Base-by-base conservation (phyloP, 805 yeast genomes). In the Hanseniaspora meyeri region DNA sequence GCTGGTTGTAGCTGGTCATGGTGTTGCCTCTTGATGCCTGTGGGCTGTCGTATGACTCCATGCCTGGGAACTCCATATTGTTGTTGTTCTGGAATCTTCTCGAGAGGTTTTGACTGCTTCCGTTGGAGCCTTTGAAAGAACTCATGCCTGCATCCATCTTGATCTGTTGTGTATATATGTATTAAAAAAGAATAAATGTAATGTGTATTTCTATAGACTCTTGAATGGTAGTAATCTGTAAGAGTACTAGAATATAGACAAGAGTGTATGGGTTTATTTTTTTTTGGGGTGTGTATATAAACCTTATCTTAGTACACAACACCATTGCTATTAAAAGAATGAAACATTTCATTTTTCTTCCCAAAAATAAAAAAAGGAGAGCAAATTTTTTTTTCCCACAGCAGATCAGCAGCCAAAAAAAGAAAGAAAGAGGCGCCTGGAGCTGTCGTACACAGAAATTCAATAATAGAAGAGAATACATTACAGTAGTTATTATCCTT, bases 61-160 rank as follows among this genome's bases (percentile, higher is more conserved):
- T 24, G 36, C 20, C 16, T 12, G 48, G 27, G 10, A 45, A 45
- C 14, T 52, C 40, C 6, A 31, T 2, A 19, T 45, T 52, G 31
- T 27, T 7, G 29, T 17, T 32, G 36, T 43, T 38, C 6, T 17
- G 37, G 17, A 32, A 52, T 38, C 46, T 52, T 37, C 31, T 45
- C 8, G 38, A 29, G 5, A 37, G 31, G 24, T 29, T 45, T 20
- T 39, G 37, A 45, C 27, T 37, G 24, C 45, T 43, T 1, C 38
- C 50, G 8, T 14, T n/a, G 3, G 50, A 8, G 3, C 20, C 32
- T 36, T 37, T 52, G 17, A 52, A 38, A 39, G 56, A 52, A 34
- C 50, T 45, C 56, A 52, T 52, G n/a, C 50, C 56, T 45, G 56
- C 56, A 45, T 52, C 56, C 56, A 52, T 51, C 20, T 20, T 51